Conservation (phyloP, 805 yeast species). For the Lachancea mirantina region DNA sequence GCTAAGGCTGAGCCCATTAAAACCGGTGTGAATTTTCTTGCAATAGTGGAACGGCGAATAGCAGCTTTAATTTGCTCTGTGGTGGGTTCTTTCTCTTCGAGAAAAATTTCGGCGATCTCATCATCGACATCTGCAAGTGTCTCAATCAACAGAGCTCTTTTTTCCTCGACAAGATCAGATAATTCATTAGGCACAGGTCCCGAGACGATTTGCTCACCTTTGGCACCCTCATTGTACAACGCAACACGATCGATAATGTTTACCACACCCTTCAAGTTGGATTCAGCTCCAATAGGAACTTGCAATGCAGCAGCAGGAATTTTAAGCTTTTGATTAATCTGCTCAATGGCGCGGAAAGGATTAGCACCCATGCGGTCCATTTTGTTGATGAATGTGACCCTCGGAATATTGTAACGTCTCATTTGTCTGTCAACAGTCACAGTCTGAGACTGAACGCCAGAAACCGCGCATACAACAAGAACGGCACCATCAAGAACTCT, state of each 20-base stretch:
- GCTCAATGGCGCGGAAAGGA: conserved; percentile 93
- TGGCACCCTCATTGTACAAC: conserved; percentile 79
- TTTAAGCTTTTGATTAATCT: conserved; percentile 76
- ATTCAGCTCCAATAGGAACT: conserved; percentile 95
- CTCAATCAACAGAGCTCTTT: conserved; percentile 78
- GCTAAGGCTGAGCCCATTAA: conserved; percentile 98
- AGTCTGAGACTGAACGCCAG: conserved; percentile 97
- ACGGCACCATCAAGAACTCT: conserved; percentile 98
- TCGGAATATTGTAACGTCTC: conserved; percentile 96
- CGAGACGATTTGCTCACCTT: conserved; percentile 74
- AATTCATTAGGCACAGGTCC: conserved; percentile 73
- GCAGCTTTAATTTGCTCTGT: conserved; percentile 78
- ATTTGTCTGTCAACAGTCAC: conserved; percentile 98
- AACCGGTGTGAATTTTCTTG: conserved; percentile 97
- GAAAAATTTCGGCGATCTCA: conserved; percentile 85
- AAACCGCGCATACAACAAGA: conserved; percentile 94
- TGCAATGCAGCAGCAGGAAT: conserved; percentile 97
- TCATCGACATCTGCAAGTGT: conserved; percentile 97
- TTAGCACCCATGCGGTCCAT: conserved; percentile 99
- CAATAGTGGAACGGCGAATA: conserved; percentile 91
- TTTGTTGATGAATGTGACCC: conserved; percentile 92
- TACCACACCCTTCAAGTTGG: conserved; percentile 77
- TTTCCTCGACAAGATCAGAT: conserved; percentile 79
- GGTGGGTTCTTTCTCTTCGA: conserved; percentile 87
- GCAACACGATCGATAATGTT: conserved; percentile 86